phyloP scores from a whole-genome alignment of 2,329 filamentous ascomycete genomes.

The Xylariales sp. region DNA sequence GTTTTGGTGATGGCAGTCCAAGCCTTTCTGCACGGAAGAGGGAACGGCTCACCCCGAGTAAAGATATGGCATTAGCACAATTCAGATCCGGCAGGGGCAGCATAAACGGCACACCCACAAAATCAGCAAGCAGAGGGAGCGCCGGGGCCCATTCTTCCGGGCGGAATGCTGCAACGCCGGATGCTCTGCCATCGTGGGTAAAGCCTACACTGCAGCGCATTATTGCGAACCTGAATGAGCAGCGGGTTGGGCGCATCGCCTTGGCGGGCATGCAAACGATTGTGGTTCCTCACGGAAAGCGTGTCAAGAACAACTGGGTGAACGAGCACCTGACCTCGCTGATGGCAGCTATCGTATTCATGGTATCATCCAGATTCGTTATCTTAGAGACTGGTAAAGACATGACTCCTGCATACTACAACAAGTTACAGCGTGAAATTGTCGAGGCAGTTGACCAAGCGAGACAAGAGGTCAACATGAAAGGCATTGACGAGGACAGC shows the following conservation, averaged over 20 bases:
- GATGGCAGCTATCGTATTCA: constrained; percentile 57
- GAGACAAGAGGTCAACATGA: constrained; percentile 33
- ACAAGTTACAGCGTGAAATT: constrained; percentile 41
- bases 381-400: constrained; percentile 32
- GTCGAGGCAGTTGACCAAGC: constrained; percentile 35
- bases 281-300: constrained; percentile 35
- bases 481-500: constrained; percentile 38
- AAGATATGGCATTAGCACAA: constrained; percentile 36
- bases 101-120: constrained; percentile 35
- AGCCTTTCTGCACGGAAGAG: constrained; percentile 30
- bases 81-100: constrained; percentile 39
- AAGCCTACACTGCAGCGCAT: constrained; percentile 63
- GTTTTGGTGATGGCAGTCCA: constrained; percentile 23
- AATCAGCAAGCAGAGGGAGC: constrained; percentile 31
- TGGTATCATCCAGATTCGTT: constrained; percentile 48
- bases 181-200: constrained; percentile 60
- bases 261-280: constrained; percentile 67
- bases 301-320: constrained; percentile 44
- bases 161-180: constrained; percentile 23
- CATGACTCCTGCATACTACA: constrained; percentile 39
- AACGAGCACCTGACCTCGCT: constrained; percentile 46
- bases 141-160: constrained; percentile 15
- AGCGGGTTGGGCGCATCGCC: constrained; percentile 65
- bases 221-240: constrained; percentile 56
- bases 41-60: constrained; percentile 41